Percentiles rank a stretch among this genome's conserved stretches.
Conservation (phyloP, 2,329 filamentous ascomycete genomes). For the Tolypocladium paradoxum region DNA sequence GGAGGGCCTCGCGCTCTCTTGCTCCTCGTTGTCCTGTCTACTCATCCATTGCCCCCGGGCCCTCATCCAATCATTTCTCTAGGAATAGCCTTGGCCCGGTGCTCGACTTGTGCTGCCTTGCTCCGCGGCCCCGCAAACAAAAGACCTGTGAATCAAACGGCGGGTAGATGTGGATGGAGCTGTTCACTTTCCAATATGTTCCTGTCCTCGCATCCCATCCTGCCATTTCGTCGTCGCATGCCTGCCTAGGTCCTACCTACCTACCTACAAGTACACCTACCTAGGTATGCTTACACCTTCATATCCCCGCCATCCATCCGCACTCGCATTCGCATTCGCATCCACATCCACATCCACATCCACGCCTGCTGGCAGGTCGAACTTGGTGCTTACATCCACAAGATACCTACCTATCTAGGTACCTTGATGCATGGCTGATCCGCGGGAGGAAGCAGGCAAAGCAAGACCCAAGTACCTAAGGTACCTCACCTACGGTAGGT, state of each 20-base stretch:
- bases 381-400: neutral
- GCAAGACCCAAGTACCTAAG: neutral
- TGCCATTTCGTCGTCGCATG: neutral
- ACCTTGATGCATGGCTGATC: neutral
- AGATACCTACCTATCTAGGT: no score
- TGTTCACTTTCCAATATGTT: neutral
- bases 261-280: no score
- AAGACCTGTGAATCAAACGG: neutral
- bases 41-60: neutral
- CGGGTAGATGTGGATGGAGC: neutral
- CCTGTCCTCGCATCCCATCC: neutral
- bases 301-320: neutral
- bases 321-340: neutral
- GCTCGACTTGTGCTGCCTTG: neutral
- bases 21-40: neutral
- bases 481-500: no score
- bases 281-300: neutral
- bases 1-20: neutral
- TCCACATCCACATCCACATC: neutral
- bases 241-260: no score
- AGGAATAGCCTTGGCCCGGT: neutral
- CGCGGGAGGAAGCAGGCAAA: neutral
- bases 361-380: neutral
- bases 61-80: neutral
- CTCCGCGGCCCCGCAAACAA: neutral